phyloP scores from a whole-genome alignment of 2,329 filamentous ascomycete species.

The Didymella sp. region DNA sequence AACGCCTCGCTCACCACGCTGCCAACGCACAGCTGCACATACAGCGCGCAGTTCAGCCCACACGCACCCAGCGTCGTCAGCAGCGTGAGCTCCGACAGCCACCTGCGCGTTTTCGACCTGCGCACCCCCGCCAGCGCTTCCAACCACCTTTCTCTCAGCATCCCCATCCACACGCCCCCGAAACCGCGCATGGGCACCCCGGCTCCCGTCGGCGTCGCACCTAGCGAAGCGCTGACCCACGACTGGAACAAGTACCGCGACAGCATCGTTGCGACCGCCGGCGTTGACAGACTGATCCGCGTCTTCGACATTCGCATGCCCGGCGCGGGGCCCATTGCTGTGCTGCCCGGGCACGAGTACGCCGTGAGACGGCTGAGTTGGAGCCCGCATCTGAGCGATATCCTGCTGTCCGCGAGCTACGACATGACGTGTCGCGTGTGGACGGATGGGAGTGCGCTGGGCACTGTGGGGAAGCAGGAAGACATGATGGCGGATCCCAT shows the following conservation, averaged over 20 bases:
- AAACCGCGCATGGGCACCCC: slow-evolving; percentile 57
- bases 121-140: slow-evolving; percentile 83
- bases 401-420: slow-evolving; percentile 88
- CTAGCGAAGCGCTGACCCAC: slow-evolving; percentile 86
- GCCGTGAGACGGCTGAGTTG: slow-evolving; percentile 85
- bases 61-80: slow-evolving; percentile 86
- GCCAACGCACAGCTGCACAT: slow-evolving; percentile 91
- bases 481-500: slow-evolving; percentile 48
- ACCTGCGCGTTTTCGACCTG: slow-evolving; percentile 89
- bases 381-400: slow-evolving; percentile 91
- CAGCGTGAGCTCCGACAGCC: slow-evolving; percentile 86
- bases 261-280: slow-evolving; percentile 82
- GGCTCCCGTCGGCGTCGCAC: slow-evolving; percentile 58
- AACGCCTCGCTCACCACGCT: slow-evolving; percentile 80
- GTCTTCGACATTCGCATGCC: slow-evolving; percentile 90
- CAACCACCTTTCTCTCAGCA: slow-evolving; percentile 83
- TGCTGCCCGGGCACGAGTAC: slow-evolving; percentile 88
- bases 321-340: slow-evolving; percentile 71
- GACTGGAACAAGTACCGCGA: slow-evolving; percentile 99
- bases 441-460: slow-evolving; percentile 75
- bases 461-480: slow-evolving; percentile 46
- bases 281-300: slow-evolving; percentile 85
- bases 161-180: slow-evolving; percentile 79
- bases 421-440: slow-evolving; percentile 97
- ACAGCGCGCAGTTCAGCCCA: slow-evolving; percentile 89